These are phyloP conservation scores for Neonothopanus nambi DNA, from an alignment of 1,284 basidiomycete genomes.

Conservation along the genomic window DNA sequence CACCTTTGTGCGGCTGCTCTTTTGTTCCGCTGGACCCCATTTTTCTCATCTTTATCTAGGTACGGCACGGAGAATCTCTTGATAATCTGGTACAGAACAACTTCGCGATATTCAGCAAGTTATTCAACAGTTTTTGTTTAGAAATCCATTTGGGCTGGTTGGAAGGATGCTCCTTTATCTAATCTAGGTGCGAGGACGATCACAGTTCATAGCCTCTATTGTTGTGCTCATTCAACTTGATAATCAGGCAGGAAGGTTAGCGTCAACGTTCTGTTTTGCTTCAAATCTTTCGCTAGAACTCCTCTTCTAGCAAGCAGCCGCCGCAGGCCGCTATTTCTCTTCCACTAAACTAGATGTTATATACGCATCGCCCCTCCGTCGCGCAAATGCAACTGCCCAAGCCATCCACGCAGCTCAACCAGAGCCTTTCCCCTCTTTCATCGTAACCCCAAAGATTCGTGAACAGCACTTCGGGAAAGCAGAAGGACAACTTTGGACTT, in stretches of 20 bases:
- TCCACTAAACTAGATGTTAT: slow-evolving; percentile 60
- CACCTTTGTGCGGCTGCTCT: slow-evolving; percentile 12
- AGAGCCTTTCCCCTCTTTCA: slow-evolving; percentile 51
- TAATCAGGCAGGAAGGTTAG: slow-evolving; percentile 31
- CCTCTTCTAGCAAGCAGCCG: slow-evolving; percentile 65
- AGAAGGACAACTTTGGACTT: slow-evolving; percentile 59
- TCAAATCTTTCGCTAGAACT: neutral
- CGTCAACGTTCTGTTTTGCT: slow-evolving; percentile 4
- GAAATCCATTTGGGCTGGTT: slow-evolving; percentile 73
- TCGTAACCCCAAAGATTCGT: slow-evolving; percentile 49
- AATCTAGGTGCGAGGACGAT: slow-evolving; percentile 61
- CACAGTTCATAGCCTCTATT: neutral
- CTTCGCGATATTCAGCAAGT: neutral
- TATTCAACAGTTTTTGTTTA: slow-evolving; percentile 21
- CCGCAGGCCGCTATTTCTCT: slow-evolving; percentile 62
- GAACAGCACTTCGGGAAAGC: slow-evolving; percentile 71
- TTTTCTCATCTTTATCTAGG: slow-evolving; percentile 34
- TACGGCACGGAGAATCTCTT: slow-evolving; percentile 75
- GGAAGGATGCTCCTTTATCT: slow-evolving; percentile 77
- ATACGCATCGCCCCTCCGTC: slow-evolving; percentile 73
- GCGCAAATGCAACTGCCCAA: slow-evolving; percentile 68
- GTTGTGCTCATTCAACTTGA: slow-evolving; percentile 2
- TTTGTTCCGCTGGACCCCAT: neutral
- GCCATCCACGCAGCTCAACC: slow-evolving; percentile 55
- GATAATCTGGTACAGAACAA: slow-evolving; percentile 50